Evolutionary conservation across 2,329 filamentous ascomycete species (phyloP).

Genomic region (Trichoderma sp.): DNA sequence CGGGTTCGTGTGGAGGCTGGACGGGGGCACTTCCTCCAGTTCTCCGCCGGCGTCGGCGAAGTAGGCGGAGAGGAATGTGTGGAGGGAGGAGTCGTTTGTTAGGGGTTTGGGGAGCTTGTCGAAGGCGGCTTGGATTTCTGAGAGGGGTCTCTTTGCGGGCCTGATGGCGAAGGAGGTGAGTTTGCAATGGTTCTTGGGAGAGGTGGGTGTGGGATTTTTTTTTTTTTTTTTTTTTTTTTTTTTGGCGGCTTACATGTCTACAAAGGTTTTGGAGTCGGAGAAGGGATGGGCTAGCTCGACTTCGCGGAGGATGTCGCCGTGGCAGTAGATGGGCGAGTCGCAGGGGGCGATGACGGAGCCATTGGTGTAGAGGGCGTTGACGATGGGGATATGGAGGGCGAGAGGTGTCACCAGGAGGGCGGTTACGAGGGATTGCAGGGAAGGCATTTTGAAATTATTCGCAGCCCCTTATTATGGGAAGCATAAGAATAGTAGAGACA

Average conservation of each 20-base stretch:
- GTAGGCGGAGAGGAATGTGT: constrained; percentile 58
- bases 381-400: constrained; percentile 19
- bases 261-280: constrained; percentile 66
- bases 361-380: constrained; percentile 54
- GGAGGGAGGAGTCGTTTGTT: constrained; percentile 59
- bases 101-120: constrained; percentile 57
- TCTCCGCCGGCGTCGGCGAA: constrained; percentile 64
- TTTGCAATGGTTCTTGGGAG: not conserved
- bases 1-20: constrained; percentile 53
- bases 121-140: constrained; percentile 61
- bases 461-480: not conserved
- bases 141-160: constrained; percentile 57
- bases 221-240: no score
- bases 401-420: not conserved
- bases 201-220: not conserved
- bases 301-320: constrained; percentile 59
- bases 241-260: constrained; percentile 56
- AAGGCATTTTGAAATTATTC: not conserved
- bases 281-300: constrained; percentile 64
- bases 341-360: constrained; percentile 61
- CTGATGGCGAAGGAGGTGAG: constrained; percentile 32
- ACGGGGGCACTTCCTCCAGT: constrained; percentile 50
- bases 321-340: constrained; percentile 65
- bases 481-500: not conserved
- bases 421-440: not conserved